Conservation (phyloP, 2,329 filamentous ascomycete species). For the Spiromastix sp. region DNA sequence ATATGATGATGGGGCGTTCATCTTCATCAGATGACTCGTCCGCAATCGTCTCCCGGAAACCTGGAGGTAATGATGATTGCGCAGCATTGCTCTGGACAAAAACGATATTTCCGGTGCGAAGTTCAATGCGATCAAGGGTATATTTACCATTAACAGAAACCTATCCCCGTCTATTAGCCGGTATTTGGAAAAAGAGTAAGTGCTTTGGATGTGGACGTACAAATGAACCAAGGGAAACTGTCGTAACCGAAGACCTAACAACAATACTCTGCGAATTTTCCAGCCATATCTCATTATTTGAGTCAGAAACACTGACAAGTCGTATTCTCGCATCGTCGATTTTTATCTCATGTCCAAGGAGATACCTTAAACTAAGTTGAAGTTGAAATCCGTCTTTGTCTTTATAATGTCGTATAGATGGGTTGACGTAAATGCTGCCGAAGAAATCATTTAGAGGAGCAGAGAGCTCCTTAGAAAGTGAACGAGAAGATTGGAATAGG, state of each 20-base stretch:
- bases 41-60: conserved; percentile 23
- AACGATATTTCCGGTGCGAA: conserved; percentile 37
- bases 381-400: conserved; percentile 67
- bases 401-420: conserved; percentile 57
- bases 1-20: conserved; percentile 51
- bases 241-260: conserved; percentile 47
- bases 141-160: conserved; percentile 55
- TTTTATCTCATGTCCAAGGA: conserved; percentile 60
- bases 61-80: conserved; percentile 21
- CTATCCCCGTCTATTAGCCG: conserved; percentile 12
- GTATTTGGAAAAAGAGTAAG: background rate
- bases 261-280: conserved; percentile 37
- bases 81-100: conserved; percentile 24
- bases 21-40: conserved; percentile 29
- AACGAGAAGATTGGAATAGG: conserved; percentile 38
- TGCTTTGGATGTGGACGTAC: conserved; percentile 24
- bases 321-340: conserved; percentile 56
- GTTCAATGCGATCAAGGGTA: conserved; percentile 59
- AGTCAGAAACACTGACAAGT: conserved; percentile 46
- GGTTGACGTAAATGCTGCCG: conserved; percentile 55
- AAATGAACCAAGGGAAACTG: conserved; percentile 39
- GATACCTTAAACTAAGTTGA: conserved; percentile 55
- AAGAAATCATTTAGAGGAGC: conserved; percentile 68
- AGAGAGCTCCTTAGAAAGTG: conserved; percentile 50
- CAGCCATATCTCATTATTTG: conserved; percentile 57